These are phyloP conservation scores for Trichoderma atroviride DNA, from an alignment of 2,329 filamentous ascomycete species.

Conservation along the genomic window DNA sequence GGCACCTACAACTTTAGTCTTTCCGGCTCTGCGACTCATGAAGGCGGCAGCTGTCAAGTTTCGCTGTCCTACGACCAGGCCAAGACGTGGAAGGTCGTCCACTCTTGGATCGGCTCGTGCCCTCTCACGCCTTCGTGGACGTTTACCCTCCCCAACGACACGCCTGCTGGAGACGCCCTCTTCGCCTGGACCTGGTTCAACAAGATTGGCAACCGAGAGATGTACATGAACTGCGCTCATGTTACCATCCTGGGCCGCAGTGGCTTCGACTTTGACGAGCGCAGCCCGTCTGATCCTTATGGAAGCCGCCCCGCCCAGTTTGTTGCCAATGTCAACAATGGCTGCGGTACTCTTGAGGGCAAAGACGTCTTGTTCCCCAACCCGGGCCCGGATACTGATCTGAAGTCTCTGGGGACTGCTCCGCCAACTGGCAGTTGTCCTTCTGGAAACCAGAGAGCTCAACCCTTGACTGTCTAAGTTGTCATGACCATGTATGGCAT, in stretches of 20 bases:
- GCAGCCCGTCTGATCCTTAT: constrained; percentile 46
- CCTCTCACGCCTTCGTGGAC: constrained; percentile 58
- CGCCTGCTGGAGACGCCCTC: constrained; percentile 62
- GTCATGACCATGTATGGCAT: not conserved
- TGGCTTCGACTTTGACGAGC: constrained; percentile 33
- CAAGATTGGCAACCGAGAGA: constrained; percentile 73
- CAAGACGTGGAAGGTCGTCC: constrained; percentile 67
- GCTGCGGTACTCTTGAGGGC: constrained; percentile 57
- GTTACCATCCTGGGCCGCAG: constrained; percentile 59
- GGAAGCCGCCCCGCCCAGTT: constrained; percentile 65
- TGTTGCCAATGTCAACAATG: constrained; percentile 62
- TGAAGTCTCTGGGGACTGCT: constrained; percentile 10
- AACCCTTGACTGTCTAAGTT: not conserved
- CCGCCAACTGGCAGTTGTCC: constrained; percentile 18
- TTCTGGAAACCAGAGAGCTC: not conserved
- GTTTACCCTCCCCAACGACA: constrained; percentile 67
- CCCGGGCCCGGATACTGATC: constrained; percentile 54
- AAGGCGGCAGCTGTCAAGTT: constrained; percentile 75
- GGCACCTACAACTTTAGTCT: constrained; percentile 64
- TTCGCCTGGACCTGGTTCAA: constrained; percentile 81
- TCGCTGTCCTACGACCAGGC: constrained; percentile 74
- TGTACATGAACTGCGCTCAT: constrained; percentile 82
- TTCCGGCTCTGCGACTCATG: constrained; percentile 63
- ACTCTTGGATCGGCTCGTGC: constrained; percentile 59
- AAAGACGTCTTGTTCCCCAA: constrained; percentile 62